Conservation (phyloP, 768 basidiomycete genomes). For the Kwoniella newhampshirensis region DNA sequence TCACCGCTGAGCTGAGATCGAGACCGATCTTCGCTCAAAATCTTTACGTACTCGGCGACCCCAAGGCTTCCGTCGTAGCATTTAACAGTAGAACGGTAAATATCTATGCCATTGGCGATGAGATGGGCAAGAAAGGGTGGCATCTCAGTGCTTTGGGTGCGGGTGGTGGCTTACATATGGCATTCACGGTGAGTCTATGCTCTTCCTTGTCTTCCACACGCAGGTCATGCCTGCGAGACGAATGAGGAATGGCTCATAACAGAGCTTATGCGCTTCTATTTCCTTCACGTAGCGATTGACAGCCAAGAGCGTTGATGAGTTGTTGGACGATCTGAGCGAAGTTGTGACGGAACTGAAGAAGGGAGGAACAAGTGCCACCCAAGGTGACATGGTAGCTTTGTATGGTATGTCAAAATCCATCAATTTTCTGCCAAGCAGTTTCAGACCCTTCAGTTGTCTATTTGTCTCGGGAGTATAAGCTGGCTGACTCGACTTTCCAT, state of each 20-base stretch:
- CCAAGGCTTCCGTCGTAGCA: conserved; percentile 85
- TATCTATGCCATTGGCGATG: conserved; percentile 85
- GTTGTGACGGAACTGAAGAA: conserved; percentile 70
- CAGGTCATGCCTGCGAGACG: neutral
- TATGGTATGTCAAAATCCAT: conserved; percentile 63
- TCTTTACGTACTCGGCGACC: conserved; percentile 83
- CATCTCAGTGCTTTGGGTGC: conserved; percentile 84
- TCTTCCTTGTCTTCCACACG: neutral
- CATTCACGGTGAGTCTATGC: conserved; percentile 71
- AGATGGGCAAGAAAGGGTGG: conserved; percentile 83
- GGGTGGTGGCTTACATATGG: conserved; percentile 78
- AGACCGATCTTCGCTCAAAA: conserved; percentile 57
- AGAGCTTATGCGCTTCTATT: no score
- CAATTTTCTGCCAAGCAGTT: neutral
- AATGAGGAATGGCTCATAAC: conserved; percentile 1
- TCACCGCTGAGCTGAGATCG: conserved; percentile 62
- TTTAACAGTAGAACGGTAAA: conserved; percentile 70
- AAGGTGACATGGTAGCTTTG: conserved; percentile 84
- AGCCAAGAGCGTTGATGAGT: conserved; percentile 69
- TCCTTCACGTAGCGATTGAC: conserved; percentile 65
- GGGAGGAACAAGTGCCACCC: conserved; percentile 55
- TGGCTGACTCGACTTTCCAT: conserved; percentile 9
- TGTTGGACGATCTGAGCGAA: conserved; percentile 80
- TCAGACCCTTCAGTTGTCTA: neutral
- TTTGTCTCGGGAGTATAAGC: neutral